Base-by-base conservation (phyloP, 2,329 filamentous ascomycete genomes). In the Colletotrichum siamense region DNA sequence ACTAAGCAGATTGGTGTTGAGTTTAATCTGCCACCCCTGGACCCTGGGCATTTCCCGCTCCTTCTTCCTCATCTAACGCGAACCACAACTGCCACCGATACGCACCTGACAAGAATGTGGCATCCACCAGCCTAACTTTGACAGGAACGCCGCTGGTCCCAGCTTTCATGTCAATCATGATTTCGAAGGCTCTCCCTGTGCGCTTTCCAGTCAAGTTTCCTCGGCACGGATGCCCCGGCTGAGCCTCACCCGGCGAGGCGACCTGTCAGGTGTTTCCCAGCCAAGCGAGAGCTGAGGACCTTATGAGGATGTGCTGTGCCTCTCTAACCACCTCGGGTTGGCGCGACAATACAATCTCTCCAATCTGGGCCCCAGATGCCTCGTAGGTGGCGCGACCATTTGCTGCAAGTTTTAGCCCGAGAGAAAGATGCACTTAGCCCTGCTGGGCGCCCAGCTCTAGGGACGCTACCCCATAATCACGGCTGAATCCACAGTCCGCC, bases 271-370 rank as follows among this genome's bases (percentile, higher is more conserved):
- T 63, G 36, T 36, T n/a, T 22, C 62, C 49, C 9, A 32, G 69
- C 69, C 62, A 72, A 66, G 49, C 52, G 24, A 66, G 22, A 66
- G 69, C 61, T 71, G 61, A 44, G 8, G 69, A 49, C 22, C 32
- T 26, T 36, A 13, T 44, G 30, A 28, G 36, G n/a, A 34, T 30
- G 52, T 63, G 69, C 9, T 63, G 63, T 66, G 34, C 39, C 62
- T 26, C 62, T 24, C 73, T 72, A 63, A 67, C 62, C 73, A 34
- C 32, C 69, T 67, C 36, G 62, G 69, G 36, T 57, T 75, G 73
- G 55, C 73, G 30, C 39, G 34, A 34, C 28, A 30, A n/a, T 32
- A 6, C 28, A 16, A 26, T 16, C 68, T 30, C 57, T 57, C 69
- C 68, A 67, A 71, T 66, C 52, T 67, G 57, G 44, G 62, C n/a